Base-by-base conservation (phyloP, 2,329 filamentous ascomycete genomes). In the Xylaria polymorpha region DNA sequence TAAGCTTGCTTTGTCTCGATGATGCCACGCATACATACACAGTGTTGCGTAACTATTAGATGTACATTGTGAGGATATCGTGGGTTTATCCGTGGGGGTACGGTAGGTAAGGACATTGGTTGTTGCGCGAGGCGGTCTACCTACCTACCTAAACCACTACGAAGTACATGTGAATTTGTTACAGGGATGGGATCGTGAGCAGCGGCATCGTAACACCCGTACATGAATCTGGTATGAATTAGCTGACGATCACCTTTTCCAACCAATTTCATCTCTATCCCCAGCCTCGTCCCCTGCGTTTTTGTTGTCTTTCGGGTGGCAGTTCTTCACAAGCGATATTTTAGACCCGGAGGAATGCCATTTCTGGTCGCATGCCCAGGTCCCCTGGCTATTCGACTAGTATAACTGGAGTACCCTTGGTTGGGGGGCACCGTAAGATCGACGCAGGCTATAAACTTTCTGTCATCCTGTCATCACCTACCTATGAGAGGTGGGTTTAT, bases 341-440 rank as follows among this genome's bases (percentile, higher is more conserved):
- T 68, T 43, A 50, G 62, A 41, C 51, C 66, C 66, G 44, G 63
- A 39, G 12, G 25, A 41, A 48, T 37, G 29, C n/a, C 29, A 39
- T 56, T 18, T 50, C 18, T 66, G 58, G 64, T 58, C 63, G 20
- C 58, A 61, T 39, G 32, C 20, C 20, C 10, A n/a, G 43, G 18
- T 2, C 43, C 66, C 66, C 62, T 56, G 57, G 57, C 20, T 25
- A 35, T 46, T 53, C 29, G 29, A 56, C 39, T 32, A n/a, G n/a
- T n/a, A n/a, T n/a, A 56, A 56, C 4, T 56, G 51, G n/a, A 46
- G 18, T 46, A 32, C 25, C 48, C 51, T 56, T 39, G 51, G 15
- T 15, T 39, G 35, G 32, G 35, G 32, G 58, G 58, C 51, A 53
- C 29, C 56, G 62, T 46, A 66, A 66, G 67, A 69, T 69, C 63